phyloP scores from a whole-genome alignment of 345 rosid genomes.

The Zanthoxylum bungeanum region DNA sequence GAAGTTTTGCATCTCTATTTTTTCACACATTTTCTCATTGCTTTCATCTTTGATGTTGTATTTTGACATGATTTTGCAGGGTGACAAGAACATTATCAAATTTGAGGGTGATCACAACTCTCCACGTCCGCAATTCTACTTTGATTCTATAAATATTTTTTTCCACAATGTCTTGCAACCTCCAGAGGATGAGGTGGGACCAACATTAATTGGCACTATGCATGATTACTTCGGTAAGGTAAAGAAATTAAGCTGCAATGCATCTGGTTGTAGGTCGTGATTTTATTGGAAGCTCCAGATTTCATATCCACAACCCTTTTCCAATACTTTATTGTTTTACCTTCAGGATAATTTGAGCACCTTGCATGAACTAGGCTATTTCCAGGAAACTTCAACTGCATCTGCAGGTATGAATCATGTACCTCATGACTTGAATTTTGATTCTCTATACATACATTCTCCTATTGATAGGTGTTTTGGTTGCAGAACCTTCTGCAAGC shows the following conservation, averaged over 20 bases:
- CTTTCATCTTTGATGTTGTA: conserved; percentile 15
- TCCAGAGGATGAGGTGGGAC: conserved; percentile 74
- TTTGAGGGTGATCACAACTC: conserved; percentile 99
- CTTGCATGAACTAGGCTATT: conserved; percentile 39
- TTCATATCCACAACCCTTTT: conserved; percentile 18
- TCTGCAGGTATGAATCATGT: conserved; percentile 38
- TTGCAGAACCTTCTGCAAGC: conserved; percentile 47
- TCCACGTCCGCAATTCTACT: conserved; percentile 92
- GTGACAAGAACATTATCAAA: conserved; percentile 95
- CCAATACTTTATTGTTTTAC: conserved; percentile 30
- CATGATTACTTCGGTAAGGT: conserved; percentile 80
- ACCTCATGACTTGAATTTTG: conserved; percentile 4
- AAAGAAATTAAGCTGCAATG: conserved; percentile 41
- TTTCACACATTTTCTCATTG: neutral
- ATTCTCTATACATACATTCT: neutral
- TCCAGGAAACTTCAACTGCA: conserved; percentile 49
- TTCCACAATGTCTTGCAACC: conserved; percentile 96
- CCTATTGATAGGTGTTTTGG: conserved; percentile 11
- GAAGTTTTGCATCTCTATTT: neutral
- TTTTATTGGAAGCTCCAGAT: conserved; percentile 14
- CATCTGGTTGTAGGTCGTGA: conserved; percentile 15
- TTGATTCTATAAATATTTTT: conserved; percentile 90
- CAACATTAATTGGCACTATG: conserved; percentile 50
- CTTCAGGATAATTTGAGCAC: conserved; percentile 68
- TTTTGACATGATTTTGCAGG: conserved; percentile 46